Conservation (phyloP, 2,329 filamentous ascomycete species). For the Stachybotrys elegans region DNA sequence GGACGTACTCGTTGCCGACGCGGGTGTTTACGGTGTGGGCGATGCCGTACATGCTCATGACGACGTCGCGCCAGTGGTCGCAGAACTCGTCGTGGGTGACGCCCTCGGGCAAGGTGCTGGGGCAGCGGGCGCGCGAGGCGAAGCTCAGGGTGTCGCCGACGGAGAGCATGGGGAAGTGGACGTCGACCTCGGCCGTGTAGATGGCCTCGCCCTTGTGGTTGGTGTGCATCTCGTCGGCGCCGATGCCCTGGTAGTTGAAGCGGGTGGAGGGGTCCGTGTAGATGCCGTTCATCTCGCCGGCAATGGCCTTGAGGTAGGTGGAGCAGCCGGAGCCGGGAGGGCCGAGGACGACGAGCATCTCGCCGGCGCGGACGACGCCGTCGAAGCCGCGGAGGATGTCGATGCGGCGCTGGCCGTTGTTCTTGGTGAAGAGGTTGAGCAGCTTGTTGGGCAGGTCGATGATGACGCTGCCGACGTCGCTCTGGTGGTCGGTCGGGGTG, state of each 20-base stretch:
- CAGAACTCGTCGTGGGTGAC: slow-evolving; percentile 47
- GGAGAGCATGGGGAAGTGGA: slow-evolving; percentile 47
- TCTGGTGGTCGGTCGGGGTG: slow-evolving; percentile 43
- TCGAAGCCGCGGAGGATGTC: slow-evolving; percentile 57
- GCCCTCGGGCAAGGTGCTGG: slow-evolving; percentile 53
- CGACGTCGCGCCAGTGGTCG: slow-evolving; percentile 55
- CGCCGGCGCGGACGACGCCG: slow-evolving; percentile 58
- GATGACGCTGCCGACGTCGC: slow-evolving; percentile 31
- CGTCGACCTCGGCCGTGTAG: slow-evolving; percentile 17
- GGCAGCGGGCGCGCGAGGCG: slow-evolving; percentile 56
- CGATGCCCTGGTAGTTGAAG: slow-evolving; percentile 15
- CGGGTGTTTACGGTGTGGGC: slow-evolving; percentile 66
- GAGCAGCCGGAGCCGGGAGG: slow-evolving; percentile 59
- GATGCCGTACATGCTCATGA: slow-evolving; percentile 66
- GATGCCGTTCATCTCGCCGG: slow-evolving; percentile 61
- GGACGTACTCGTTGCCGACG: slow-evolving; percentile 64
- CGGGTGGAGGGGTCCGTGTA: slow-evolving; percentile 42
- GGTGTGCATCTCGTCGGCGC: slow-evolving; percentile 14
- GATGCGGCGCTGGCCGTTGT: slow-evolving; percentile 13
- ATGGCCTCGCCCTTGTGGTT: slow-evolving; percentile 13
- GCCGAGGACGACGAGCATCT: slow-evolving; percentile 67
- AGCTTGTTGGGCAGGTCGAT: slow-evolving; percentile 15
- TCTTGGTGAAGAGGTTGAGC: background rate
- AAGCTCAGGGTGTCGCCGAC: slow-evolving; percentile 61
- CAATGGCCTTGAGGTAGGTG: slow-evolving; percentile 54